Evolutionary conservation across 345 rosid genomes (phyloP).

Genomic region (Luvunga scandens): DNA sequence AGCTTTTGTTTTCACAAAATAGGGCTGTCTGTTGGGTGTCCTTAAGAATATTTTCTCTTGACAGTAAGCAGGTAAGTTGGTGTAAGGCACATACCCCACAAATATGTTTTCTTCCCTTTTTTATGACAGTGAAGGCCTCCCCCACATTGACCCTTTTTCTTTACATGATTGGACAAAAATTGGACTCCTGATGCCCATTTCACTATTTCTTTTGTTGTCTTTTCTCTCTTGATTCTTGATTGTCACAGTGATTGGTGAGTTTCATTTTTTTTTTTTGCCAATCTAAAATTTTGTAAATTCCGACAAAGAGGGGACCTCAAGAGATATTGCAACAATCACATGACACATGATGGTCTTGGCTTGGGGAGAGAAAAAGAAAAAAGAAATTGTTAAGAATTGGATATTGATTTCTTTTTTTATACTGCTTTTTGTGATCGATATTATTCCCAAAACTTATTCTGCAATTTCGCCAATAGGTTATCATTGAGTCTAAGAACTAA

Average conservation of each 20-base stretch:
- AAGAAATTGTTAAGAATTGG: not conserved
- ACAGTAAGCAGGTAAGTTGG: constrained; percentile 18
- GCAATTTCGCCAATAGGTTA: not conserved
- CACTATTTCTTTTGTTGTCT: not conserved
- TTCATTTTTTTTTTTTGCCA: no score
- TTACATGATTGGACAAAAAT: constrained; percentile 20
- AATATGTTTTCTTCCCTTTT: constrained; percentile 20
- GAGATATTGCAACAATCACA: no score
- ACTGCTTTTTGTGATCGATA: not conserved
- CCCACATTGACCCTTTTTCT: constrained; percentile 18
- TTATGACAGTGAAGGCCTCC: constrained; percentile 24
- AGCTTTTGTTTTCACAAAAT: constrained; percentile 23
- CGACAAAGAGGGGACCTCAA: not conserved
- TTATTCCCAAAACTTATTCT: not conserved
- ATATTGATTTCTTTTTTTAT: not conserved
- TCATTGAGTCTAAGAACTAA: no score
- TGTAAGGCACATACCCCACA: constrained; percentile 25
- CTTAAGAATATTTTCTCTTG: constrained; percentile 29
- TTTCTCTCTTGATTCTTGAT: not conserved
- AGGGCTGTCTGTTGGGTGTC: constrained; percentile 22
- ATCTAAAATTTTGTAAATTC: no score
- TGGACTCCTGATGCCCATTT: not conserved
- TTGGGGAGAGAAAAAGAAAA: not conserved
- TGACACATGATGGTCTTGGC: not conserved
- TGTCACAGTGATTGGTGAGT: not conserved